phyloP scores from a whole-genome alignment of 352 stramenopile species.

The Pythium phragmiticola region DNA sequence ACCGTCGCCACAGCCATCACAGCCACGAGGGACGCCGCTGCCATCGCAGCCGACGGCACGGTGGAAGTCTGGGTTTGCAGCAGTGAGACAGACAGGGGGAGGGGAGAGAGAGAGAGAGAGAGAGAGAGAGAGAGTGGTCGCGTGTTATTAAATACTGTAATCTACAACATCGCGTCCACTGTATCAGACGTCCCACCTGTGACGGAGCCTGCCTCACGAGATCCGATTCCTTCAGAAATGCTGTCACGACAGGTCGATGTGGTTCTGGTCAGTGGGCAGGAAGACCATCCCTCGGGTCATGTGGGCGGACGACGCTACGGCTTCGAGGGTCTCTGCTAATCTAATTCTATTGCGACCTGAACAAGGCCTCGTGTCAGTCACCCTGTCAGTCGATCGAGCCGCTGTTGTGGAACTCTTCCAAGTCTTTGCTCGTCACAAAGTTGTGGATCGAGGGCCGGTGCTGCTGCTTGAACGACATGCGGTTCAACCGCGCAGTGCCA shows the following conservation, averaged over 20 bases:
- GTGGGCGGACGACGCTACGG: neutral
- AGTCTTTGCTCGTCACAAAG: slow-evolving; percentile 57
- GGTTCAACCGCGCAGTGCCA: neutral
- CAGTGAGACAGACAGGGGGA: no score
- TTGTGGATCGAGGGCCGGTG: slow-evolving; percentile 49
- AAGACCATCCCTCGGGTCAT: no score
- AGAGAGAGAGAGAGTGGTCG: no score
- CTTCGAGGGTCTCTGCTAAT: neutral
- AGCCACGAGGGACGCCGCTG: no score
- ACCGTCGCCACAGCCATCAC: neutral
- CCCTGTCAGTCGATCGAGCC: slow-evolving; percentile 29
- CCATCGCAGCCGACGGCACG: neutral
- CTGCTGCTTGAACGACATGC: slow-evolving; percentile 19
- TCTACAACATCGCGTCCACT: no score
- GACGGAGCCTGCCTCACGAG: no score
- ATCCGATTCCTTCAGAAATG: neutral
- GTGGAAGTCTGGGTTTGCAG: neutral
- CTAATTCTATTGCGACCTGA: neutral
- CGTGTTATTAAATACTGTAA: no score
- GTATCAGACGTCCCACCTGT: no score
- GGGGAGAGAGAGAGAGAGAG: no score
- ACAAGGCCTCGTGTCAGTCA: no score
- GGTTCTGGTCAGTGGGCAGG: no score
- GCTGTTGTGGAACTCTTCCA: slow-evolving; percentile 55
- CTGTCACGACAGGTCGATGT: neutral